These are phyloP conservation scores for Melanomma pulvis-pyrius DNA, from an alignment of 495 filamentous ascomycete species.

Conservation along the genomic window DNA sequence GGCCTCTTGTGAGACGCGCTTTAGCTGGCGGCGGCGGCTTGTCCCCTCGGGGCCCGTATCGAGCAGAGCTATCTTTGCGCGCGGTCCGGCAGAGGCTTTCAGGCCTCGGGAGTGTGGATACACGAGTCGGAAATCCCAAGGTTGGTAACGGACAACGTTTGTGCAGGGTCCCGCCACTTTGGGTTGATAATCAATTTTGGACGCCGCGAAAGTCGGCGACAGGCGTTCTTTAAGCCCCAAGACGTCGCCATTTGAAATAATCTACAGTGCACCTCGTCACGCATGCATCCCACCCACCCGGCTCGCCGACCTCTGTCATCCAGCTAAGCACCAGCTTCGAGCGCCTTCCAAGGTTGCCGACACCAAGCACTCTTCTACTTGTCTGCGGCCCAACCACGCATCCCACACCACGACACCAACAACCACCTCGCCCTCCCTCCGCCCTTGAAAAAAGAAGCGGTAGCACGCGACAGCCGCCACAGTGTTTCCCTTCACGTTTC, in stretches of 20 bases:
- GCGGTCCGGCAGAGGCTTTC: neutral
- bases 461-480: slow-evolving; percentile 54
- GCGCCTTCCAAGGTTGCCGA: slow-evolving; percentile 21
- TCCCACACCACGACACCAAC: neutral
- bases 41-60: neutral
- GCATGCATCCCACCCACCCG: slow-evolving; percentile 16
- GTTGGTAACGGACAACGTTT: neutral
- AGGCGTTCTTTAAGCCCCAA: slow-evolving; percentile 6
- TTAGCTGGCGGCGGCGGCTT: neutral
- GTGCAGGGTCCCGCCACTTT: slow-evolving; percentile 6
- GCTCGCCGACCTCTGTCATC: slow-evolving; percentile 21
- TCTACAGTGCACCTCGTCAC: slow-evolving; percentile 2
- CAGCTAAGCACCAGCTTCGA: slow-evolving; percentile 10
- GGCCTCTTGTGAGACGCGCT: neutral
- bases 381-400: neutral
- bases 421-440: neutral
- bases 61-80: too few relatives aligned
- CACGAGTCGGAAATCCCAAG: neutral
- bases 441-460: neutral
- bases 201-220: neutral
- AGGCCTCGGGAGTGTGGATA: neutral
- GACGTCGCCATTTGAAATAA: slow-evolving; percentile 16
- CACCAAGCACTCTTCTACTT: neutral
- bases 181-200: slow-evolving; percentile 20
- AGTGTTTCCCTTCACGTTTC: slow-evolving; percentile 82